These are phyloP conservation scores for Forsythia suspensa DNA, from an alignment of 257 asterid species.

Conservation along the genomic window DNA sequence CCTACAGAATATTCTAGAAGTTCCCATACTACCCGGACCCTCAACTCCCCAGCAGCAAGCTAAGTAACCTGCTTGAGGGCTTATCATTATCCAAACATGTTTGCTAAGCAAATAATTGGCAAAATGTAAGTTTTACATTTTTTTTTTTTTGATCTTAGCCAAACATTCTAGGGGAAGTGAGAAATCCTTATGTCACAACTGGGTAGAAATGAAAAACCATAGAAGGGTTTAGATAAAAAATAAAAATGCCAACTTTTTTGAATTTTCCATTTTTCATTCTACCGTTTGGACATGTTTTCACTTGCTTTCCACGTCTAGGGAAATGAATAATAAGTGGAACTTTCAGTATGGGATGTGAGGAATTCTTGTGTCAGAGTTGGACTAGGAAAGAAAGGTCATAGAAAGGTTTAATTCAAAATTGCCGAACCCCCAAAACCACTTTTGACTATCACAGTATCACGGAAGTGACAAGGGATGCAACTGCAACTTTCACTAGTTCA, in stretches of 20 bases:
- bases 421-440: background rate
- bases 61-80: too few relatives aligned
- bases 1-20: too few relatives aligned
- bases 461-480: background rate
- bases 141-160: background rate
- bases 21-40: too few relatives aligned
- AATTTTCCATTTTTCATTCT: background rate
- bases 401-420: background rate
- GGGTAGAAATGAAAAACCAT: background rate
- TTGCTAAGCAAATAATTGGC: background rate
- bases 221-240: background rate
- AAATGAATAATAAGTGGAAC: background rate
- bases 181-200: background rate
- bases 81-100: background rate
- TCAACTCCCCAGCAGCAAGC: too few relatives aligned
- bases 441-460: background rate
- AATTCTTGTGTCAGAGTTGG: background rate
- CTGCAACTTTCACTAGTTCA: background rate
- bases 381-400: background rate
- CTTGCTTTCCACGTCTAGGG: background rate
- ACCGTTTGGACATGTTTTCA: background rate
- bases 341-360: background rate
- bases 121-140: background rate
- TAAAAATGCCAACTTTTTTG: background rate
- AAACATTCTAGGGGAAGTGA: background rate